phyloP scores from a whole-genome alignment of 768 basidiomycete genomes.

The Termitomyces sp. region DNA sequence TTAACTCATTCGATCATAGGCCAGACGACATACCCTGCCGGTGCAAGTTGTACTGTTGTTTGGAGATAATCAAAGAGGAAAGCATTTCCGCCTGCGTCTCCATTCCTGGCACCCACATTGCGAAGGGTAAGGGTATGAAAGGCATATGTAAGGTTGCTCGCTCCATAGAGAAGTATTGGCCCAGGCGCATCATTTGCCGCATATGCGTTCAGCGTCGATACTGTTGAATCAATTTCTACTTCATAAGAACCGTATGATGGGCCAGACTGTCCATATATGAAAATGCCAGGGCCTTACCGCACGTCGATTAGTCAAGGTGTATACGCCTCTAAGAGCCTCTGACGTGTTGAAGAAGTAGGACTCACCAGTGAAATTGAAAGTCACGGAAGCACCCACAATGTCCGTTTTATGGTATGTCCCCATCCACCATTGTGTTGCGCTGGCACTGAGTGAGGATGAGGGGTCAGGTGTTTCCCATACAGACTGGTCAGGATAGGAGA shows the following conservation, averaged over 20 bases:
- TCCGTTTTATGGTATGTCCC: slow-evolving; percentile 40
- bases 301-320: not conserved
- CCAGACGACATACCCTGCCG: slow-evolving; percentile 28
- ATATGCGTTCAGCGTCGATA: slow-evolving; percentile 27
- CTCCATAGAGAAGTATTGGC: slow-evolving; percentile 27
- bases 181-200: slow-evolving; percentile 24
- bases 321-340: no score
- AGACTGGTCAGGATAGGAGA: slow-evolving; percentile 33
- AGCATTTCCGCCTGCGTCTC: slow-evolving; percentile 30
- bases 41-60: slow-evolving; percentile 37
- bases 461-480: slow-evolving; percentile 43
- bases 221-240: slow-evolving; percentile 29
- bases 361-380: slow-evolving; percentile 40
- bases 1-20: not conserved
- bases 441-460: slow-evolving; percentile 30
- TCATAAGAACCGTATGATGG: slow-evolving; percentile 38
- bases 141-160: slow-evolving; percentile 31
- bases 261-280: slow-evolving; percentile 36
- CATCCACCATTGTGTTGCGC: slow-evolving; percentile 31
- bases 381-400: slow-evolving; percentile 27
- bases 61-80: slow-evolving; percentile 39
- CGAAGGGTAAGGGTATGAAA: slow-evolving; percentile 31
- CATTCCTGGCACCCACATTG: slow-evolving; percentile 32
- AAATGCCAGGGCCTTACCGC: slow-evolving; percentile 34
- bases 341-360: not conserved